These are phyloP conservation scores for Daldinia caldariorum DNA, from an alignment of 495 filamentous ascomycete genomes.

Conservation along the genomic window DNA sequence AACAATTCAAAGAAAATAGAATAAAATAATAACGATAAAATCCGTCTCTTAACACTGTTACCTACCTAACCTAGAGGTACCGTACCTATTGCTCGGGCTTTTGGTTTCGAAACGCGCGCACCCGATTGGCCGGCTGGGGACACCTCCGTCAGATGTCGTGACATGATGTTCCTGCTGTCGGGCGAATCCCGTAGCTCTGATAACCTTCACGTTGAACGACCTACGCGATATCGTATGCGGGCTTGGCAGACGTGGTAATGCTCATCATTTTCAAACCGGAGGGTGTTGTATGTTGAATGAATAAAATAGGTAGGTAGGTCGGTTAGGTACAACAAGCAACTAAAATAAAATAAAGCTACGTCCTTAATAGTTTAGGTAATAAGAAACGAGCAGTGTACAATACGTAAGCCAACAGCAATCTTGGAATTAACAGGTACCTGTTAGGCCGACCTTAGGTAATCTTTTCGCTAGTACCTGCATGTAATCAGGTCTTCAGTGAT, in stretches of 20 bases:
- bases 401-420: neutral
- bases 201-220: constrained; percentile 14
- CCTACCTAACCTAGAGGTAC: too few species aligned
- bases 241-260: constrained; percentile 20
- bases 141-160: constrained; percentile 40
- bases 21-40: constrained; percentile 15
- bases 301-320: too few species aligned
- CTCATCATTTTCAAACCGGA: neutral
- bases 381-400: neutral
- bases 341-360: neutral
- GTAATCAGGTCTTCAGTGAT: too few species aligned
- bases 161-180: constrained; percentile 33
- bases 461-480: too few species aligned
- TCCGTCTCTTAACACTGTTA: constrained; percentile 43
- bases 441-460: too few species aligned
- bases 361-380: neutral
- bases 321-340: too few species aligned
- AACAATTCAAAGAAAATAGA: too few species aligned
- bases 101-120: constrained; percentile 44
- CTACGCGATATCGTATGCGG: constrained; percentile 34
- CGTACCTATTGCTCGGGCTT: constrained; percentile 27
- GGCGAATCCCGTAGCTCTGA: constrained; percentile 31
- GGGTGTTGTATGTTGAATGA: constrained; percentile 1
- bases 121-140: constrained; percentile 38
- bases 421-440: neutral